Evolutionary conservation across 345 rosid species (phyloP), one percentile per base, ranked within the genome.

Genomic region (Citropsis articulata): DNA sequence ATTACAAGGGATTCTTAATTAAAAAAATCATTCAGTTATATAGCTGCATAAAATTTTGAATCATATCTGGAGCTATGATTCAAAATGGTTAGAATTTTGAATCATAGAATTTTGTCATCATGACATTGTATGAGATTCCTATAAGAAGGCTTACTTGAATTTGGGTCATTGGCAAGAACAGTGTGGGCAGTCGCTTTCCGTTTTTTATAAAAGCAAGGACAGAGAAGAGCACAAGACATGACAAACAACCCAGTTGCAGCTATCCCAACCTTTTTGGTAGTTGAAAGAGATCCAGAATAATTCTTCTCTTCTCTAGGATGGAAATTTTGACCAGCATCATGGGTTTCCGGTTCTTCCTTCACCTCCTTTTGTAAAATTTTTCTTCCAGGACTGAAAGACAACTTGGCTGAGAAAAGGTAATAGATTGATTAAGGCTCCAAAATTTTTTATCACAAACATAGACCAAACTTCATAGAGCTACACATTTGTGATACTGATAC

Each of bases 201-300:
- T 86, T 82, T 92, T 76, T 81, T 81, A 63, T 85, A 84, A 72
- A 91, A 66, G 83, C 97, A 87, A 27, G 92, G 94, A 69, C 91
- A 92, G 57, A 90, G 81, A 27, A 88, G 19, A 70, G 66, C 84
- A 74, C 97, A 91, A 66, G 89, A 89, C 35, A 91, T 35, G 33
- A 85, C 71, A 72, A 92, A 71, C 78, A 87, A 30, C 81, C 91
- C 99, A 71, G 89, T 81, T 55, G 84, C 93, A 9, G 67, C 87
- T 30, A 89, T n/a, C 55, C 86, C 89, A 68, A 84, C 83, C 55
- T 77, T 83, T 81, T 80, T 75, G 30, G 76, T 21, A 73, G 79
- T 79, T 28, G 75, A 64, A 42, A 60, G 22, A 63, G 81, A 59
- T 42, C 66, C 22, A 19, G 14, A 28, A 57, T 60, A 80, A 25